A percentile compares a stretch with the other conserved stretches of the same genome.
phyloP scores from a whole-genome alignment of 208 protist genomes.

The Crithidia thermophila region DNA sequence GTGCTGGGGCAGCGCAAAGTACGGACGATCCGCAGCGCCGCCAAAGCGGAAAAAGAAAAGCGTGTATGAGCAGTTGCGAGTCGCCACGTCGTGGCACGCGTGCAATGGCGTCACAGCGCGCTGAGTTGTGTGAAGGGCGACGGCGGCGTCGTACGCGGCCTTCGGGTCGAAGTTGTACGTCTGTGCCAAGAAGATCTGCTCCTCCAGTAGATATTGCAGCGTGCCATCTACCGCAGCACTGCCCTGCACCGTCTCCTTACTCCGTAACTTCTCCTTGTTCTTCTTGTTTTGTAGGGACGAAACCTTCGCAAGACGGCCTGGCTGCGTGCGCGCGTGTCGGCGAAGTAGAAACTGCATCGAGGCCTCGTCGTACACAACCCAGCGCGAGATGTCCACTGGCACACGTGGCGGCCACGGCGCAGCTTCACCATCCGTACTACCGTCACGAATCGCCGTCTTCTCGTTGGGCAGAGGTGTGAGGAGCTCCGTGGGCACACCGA shows the following conservation, averaged over 20 bases:
- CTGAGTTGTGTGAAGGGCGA: background rate
- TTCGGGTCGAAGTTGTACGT: slow-evolving; percentile 32
- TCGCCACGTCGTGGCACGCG: background rate
- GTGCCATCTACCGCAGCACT: too few relatives aligned
- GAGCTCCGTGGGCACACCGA: slow-evolving; percentile 33
- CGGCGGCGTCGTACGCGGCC: slow-evolving; percentile 21
- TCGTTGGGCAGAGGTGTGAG: background rate
- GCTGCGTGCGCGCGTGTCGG: background rate
- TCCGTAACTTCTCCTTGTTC: too few relatives aligned
- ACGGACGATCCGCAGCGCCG: background rate
- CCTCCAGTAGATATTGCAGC: slow-evolving; percentile 8
- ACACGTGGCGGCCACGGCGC: background rate
- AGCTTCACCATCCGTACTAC: background rate
- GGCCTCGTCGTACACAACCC: slow-evolving; percentile 35
- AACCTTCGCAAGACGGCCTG: background rate
- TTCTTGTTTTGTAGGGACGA: too few relatives aligned
- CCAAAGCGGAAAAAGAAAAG: slow-evolving; percentile 30
- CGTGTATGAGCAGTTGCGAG: slow-evolving; percentile 11
- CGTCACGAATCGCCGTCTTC: too few relatives aligned
- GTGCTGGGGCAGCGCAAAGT: background rate
- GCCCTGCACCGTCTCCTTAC: too few relatives aligned
- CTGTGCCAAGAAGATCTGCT: slow-evolving; percentile 36
- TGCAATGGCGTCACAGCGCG: too few relatives aligned
- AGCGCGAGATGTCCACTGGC: slow-evolving; percentile 17
- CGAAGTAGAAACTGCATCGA: slow-evolving; percentile 37